Percentiles rank a stretch among this genome's conserved stretches.
Conservation (phyloP, 371 early-diverging fungal species). For the Mortierella sp. region DNA sequence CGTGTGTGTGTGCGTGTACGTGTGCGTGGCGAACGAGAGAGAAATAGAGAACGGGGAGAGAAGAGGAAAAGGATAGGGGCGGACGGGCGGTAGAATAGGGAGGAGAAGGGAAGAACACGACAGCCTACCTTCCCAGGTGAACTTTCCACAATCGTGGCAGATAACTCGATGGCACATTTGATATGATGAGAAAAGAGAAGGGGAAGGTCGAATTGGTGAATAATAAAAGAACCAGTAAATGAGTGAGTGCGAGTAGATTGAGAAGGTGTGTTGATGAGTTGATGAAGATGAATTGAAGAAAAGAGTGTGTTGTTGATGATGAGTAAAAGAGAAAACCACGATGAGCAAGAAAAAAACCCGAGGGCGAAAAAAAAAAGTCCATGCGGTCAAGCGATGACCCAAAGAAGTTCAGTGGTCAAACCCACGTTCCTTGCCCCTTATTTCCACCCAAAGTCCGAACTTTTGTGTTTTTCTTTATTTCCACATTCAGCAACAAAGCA, state of each 20-base stretch:
- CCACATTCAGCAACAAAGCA: neutral
- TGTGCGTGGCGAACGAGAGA: no score
- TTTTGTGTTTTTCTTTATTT: neutral
- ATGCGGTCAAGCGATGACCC: neutral
- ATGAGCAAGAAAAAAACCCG: neutral
- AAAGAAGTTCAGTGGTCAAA: neutral
- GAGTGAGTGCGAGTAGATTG: no score
- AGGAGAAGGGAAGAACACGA: neutral
- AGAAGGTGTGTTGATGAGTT: neutral
- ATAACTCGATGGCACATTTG: slow-evolving; percentile 47
- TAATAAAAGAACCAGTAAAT: neutral
- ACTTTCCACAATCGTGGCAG: slow-evolving; percentile 46
- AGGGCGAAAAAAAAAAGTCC: neutral
- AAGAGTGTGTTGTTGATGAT: no score
- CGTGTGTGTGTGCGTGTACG: neutral
- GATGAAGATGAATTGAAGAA: slow-evolving; percentile 10
- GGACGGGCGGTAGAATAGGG: neutral
- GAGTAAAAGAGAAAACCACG: neutral
- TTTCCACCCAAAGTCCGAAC: slow-evolving; percentile 4
- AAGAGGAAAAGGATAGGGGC: neutral
- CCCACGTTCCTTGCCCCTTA: neutral
- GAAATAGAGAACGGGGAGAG: neutral
- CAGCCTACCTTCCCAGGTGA: slow-evolving; percentile 52
- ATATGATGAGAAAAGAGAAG: neutral
- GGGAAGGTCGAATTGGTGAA: neutral